Conservation (phyloP, 495 filamentous ascomycete species). For the Sabuloglossum arenarium region DNA sequence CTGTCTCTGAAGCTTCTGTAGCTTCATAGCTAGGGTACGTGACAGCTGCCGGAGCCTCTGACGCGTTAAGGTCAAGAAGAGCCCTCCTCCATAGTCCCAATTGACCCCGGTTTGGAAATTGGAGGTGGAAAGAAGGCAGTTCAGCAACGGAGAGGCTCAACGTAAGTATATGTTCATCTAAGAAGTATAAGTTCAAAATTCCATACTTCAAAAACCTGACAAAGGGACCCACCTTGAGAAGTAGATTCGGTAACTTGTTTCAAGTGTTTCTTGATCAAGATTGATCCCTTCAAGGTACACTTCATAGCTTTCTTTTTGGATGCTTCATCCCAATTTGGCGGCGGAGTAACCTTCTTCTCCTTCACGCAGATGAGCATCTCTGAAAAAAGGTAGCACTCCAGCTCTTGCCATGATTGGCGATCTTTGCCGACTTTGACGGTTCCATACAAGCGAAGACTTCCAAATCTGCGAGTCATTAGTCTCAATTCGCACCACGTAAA, state of each 20-base stretch:
- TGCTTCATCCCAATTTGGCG: constrained; percentile 39
- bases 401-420: constrained; percentile 90
- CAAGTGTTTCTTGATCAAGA: constrained; percentile 94
- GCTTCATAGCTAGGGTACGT: constrained; percentile 44
- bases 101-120: constrained; percentile 68
- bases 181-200: constrained; percentile 3
- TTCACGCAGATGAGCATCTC: constrained; percentile 99
- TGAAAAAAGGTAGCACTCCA: constrained; percentile 91
- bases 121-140: constrained; percentile 89
- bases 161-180: constrained; percentile 68
- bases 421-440: constrained; percentile 92
- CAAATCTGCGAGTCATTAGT: constrained; percentile 39
- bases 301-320: constrained; percentile 41
- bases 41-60: constrained; percentile 25
- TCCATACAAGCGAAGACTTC: constrained; percentile 79
- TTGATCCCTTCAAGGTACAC: constrained; percentile 90
- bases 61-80: constrained; percentile 59
- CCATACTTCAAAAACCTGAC: background rate
- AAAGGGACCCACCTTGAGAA: constrained; percentile 16
- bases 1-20: constrained; percentile 54
- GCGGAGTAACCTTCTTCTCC: constrained; percentile 56
- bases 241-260: constrained; percentile 60
- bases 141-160: constrained; percentile 83
- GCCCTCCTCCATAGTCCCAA: constrained; percentile 84
- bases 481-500: background rate